Evolutionary conservation across 352 stramenopile genomes (phyloP), one percentile per base, ranked within the genome.

Genomic region (Phytophthora nicotianae): DNA sequence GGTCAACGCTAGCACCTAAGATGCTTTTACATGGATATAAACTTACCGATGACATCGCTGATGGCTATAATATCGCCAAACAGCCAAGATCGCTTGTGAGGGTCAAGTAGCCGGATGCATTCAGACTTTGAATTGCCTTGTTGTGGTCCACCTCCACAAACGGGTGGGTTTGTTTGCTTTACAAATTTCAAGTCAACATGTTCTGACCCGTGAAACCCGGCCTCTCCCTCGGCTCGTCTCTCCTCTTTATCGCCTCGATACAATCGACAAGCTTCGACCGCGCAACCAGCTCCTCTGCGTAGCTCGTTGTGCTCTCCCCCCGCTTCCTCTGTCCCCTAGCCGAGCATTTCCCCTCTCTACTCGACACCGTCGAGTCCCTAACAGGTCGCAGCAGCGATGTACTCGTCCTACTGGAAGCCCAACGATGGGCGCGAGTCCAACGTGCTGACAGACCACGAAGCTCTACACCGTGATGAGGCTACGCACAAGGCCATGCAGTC

Each of bases 381-480:
- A 27, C 23, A 46, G 27, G 49, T 52, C 26, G 16, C 43, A 46
- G 10, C 33, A 43, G 24, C 49, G 53, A 95, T 95, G 86, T 95
- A 95, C 74, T 95, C 86, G 63, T 93, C 84, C 56, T 95, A 95
- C 69, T 91, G 82, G 67, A 91, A 83, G 56, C 84, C 86, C 50
- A 81, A 81, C 49, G 79, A 89, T 50, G 80, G 74, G 4, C 83
- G 86, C 49, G 77, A 91, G 70, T 91, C 83, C 16, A 80, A 74
- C 33, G 66, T 93, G 19, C 72, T 87, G 20, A 93, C 85, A 37
- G 86, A 95, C 72, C 86, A 95, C 68, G 79, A 95, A 53, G 86
- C 86, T 33, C 77, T 95, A 47, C 83, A 89, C 63, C 86, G 86
- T 14, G 86, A 95, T 72, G 86, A 73, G 20, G 78, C 70, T 21